Conservation (phyloP, 176 grass and related monocot species). For the Aegilops tauschii region DNA sequence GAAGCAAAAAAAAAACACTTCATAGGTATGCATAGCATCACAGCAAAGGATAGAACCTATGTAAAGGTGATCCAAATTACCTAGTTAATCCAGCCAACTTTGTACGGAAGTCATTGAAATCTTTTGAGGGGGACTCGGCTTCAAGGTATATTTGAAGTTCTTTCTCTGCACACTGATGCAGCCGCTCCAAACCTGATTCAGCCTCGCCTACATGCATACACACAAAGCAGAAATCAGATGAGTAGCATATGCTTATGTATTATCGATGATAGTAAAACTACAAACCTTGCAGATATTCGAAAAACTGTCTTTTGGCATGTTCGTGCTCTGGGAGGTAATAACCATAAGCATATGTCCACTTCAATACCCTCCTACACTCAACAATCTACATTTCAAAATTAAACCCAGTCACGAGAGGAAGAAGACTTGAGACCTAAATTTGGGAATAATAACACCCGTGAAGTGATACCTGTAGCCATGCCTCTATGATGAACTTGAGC, state of each 20-base stretch:
- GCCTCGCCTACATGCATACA: conserved; percentile 79
- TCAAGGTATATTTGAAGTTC: conserved; percentile 96
- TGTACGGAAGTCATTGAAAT: conserved; percentile 99
- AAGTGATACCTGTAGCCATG: conserved; percentile 88
- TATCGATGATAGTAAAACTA: conserved; percentile 19
- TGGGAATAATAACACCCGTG: not conserved
- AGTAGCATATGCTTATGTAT: not conserved
- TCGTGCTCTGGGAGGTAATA: conserved; percentile 95
- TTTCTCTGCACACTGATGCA: conserved; percentile 99
- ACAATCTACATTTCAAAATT: conserved; percentile 75
- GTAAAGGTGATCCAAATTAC: conserved; percentile 31
- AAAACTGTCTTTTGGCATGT: conserved; percentile 92
- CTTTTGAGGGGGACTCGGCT: conserved; percentile 78
- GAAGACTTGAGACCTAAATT: not conserved
- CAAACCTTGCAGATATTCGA: conserved; percentile 98
- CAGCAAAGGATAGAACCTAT: conserved; percentile 6
- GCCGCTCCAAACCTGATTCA: conserved; percentile 93
- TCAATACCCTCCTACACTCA: conserved; percentile 97
- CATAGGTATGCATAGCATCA: not conserved
- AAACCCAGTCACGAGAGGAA: not conserved
- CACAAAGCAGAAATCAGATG: conserved; percentile 24
- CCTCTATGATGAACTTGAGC: conserved; percentile 98
- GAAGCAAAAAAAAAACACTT: not conserved
- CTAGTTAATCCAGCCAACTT: conserved; percentile 97
- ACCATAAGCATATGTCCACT: conserved; percentile 98